These are phyloP conservation scores for Coemansia sp. DNA, from an alignment of 192 early-diverging fungal species.

Conservation along the genomic window DNA sequence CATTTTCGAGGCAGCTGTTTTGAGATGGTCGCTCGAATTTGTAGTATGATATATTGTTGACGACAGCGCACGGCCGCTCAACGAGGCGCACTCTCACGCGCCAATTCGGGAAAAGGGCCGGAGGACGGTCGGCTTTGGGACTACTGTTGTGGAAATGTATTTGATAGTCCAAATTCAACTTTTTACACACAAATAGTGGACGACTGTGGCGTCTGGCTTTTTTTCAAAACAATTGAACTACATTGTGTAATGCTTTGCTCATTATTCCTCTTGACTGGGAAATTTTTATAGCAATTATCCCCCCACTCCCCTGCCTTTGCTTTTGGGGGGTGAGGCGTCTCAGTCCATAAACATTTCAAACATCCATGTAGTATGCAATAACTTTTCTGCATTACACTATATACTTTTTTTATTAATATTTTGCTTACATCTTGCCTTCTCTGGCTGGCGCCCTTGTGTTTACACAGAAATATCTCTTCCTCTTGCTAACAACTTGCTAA, in stretches of 20 bases:
- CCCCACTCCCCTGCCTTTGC: background rate
- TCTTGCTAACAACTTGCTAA: background rate
- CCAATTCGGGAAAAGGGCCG: background rate
- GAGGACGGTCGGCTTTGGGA: background rate
- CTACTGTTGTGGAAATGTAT: background rate
- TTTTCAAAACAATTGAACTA: background rate
- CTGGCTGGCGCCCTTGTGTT: background rate
- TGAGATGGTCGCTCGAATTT: background rate
- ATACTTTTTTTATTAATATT: background rate
- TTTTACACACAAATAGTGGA: background rate
- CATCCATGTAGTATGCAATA: background rate
- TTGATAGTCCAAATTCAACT: background rate
- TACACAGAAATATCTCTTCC: background rate
- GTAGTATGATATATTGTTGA: background rate
- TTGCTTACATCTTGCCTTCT: background rate
- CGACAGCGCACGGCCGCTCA: background rate
- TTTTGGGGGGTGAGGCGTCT: background rate
- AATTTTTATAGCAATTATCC: background rate
- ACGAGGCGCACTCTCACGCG: conserved; percentile 5
- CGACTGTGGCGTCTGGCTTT: background rate
- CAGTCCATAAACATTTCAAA: background rate
- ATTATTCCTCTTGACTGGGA: background rate
- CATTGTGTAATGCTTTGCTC: background rate
- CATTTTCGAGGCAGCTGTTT: background rate
- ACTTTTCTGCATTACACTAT: background rate